Evolutionary conservation across 1,284 basidiomycete genomes (phyloP), one percentile per base, ranked within the genome.

Genomic region (Sphaerobolus stellatus): DNA sequence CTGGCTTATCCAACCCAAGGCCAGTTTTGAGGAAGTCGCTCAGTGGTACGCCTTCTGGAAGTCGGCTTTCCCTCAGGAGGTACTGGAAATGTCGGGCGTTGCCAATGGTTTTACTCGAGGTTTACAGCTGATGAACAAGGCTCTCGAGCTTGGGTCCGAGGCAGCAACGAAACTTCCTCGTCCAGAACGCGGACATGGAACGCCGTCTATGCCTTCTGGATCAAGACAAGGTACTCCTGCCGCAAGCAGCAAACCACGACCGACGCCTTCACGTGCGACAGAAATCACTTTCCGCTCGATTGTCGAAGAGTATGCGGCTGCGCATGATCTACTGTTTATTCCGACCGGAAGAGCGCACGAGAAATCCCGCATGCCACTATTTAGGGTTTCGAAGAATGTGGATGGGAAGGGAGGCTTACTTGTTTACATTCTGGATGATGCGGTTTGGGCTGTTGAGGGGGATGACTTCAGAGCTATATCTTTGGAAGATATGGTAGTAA

Each of bases 211-310:
- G 70, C 29, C 71, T 29, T n/a, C 67, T 22, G 78, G 80, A 60
- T 66, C 68, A 40, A 63, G 66, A 3, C 62, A 67, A 9, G 60
- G 68, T 1, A 59, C 66, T 25, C 58, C 66, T 14, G 63, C 66
- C 56, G 28, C 55, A 28, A 61, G 61, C 30, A 13, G 62, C 59
- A 57, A 63, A 71, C 65, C 52, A 56, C 60, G 24, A 49, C 64
- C 4, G 45, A 61, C 13, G 60, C 65, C 83, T 1, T 69, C 79
- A 5, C 78, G 84, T 34, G 73, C 78, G n/a, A 80, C 82, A 59
- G 88, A 81, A 75, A 90, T 96, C 61, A 94, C 93, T 0, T 98
- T 99, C 83, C 82, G 88, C 4, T 79, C 84, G 6, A 87, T 99
- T 52, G 92, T 94, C 43, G 94, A 98, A 67, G 94, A 98, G 29